phyloP scores from a whole-genome alignment of 2,329 filamentous ascomycete species.

The Paradendryphiella salina region DNA sequence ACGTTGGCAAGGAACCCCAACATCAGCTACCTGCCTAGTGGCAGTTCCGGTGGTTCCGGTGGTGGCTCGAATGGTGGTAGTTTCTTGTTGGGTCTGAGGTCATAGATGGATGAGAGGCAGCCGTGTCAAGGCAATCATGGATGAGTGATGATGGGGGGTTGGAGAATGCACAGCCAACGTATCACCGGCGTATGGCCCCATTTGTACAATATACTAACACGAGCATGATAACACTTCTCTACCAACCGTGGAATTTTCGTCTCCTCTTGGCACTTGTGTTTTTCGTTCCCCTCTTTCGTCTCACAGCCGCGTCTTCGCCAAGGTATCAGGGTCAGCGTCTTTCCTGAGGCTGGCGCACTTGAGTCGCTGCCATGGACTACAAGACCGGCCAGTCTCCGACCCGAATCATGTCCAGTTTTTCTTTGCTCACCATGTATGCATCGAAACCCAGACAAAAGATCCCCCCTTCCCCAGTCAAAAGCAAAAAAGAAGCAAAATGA shows the following conservation, averaged over 20 bases:
- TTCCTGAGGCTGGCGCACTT: too few species aligned
- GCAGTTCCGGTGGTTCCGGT: conserved; percentile 60
- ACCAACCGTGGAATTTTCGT: neutral
- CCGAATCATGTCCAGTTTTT: neutral
- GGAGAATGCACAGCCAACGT: conserved; percentile 30
- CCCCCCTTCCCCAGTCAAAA: neutral
- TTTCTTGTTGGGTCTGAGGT: conserved; percentile 68
- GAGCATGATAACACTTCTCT: conserved; percentile 15
- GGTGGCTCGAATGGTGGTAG: conserved; percentile 64
- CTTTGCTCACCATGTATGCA: neutral
- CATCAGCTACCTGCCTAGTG: conserved; percentile 87
- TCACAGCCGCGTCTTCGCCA: neutral
- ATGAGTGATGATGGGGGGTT: conserved; percentile 1
- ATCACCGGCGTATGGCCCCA: conserved; percentile 13
- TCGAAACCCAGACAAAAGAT: neutral
- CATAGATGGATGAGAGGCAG: conserved; percentile 18
- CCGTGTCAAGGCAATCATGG: conserved; percentile 3
- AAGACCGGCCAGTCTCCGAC: too few species aligned
- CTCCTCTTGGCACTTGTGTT: neutral
- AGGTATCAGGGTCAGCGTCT: too few species aligned
- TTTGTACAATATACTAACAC: conserved; percentile 38
- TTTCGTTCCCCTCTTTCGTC: neutral
- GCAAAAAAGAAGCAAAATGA: neutral
- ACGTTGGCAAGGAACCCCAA: conserved; percentile 90
- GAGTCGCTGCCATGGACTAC: too few species aligned